These are phyloP conservation scores for Microsporum canis DNA, from an alignment of 2,329 filamentous ascomycete genomes.

Conservation along the genomic window DNA sequence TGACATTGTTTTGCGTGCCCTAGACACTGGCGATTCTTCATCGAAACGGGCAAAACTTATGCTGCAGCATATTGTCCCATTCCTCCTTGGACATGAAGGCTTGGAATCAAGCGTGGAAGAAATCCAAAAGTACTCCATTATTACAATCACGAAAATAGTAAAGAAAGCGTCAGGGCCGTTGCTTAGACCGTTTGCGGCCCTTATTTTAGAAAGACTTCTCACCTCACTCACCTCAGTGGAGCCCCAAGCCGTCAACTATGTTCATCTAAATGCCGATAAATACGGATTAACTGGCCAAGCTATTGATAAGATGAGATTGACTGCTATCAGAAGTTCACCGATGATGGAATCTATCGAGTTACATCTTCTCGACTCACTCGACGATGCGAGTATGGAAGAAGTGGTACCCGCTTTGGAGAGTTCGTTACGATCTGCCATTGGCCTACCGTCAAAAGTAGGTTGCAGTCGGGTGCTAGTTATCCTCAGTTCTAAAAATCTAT, in stretches of 20 bases:
- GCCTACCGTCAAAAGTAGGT: slow-evolving; percentile 87
- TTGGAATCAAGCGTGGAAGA: slow-evolving; percentile 83
- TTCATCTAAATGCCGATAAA: slow-evolving; percentile 75
- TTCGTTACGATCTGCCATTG: slow-evolving; percentile 74
- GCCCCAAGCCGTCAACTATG: slow-evolving; percentile 78
- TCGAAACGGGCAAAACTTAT: slow-evolving; percentile 61
- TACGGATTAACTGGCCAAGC: slow-evolving; percentile 78
- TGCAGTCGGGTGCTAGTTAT: slow-evolving; percentile 76
- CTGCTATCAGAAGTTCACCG: slow-evolving; percentile 71
- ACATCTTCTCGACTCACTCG: slow-evolving; percentile 65
- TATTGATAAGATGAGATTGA: slow-evolving; percentile 77
- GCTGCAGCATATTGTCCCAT: slow-evolving; percentile 78
- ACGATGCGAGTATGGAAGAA: slow-evolving; percentile 63
- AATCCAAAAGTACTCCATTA: slow-evolving; percentile 70
- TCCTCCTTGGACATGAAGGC: slow-evolving; percentile 77
- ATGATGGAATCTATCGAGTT: slow-evolving; percentile 88
- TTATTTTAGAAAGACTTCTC: slow-evolving; percentile 69
- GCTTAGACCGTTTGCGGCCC: slow-evolving; percentile 67
- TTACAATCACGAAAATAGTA: slow-evolving; percentile 74
- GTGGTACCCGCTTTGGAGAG: slow-evolving; percentile 62
- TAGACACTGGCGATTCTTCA: slow-evolving; percentile 62
- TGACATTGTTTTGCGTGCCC: slow-evolving; percentile 69
- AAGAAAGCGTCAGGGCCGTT: slow-evolving; percentile 71
- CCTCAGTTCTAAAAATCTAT: slow-evolving; percentile 62
- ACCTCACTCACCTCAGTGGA: slow-evolving; percentile 78